phyloP scores from a whole-genome alignment of 371 early-diverging fungal genomes.

The Haplosporangium sp. region DNA sequence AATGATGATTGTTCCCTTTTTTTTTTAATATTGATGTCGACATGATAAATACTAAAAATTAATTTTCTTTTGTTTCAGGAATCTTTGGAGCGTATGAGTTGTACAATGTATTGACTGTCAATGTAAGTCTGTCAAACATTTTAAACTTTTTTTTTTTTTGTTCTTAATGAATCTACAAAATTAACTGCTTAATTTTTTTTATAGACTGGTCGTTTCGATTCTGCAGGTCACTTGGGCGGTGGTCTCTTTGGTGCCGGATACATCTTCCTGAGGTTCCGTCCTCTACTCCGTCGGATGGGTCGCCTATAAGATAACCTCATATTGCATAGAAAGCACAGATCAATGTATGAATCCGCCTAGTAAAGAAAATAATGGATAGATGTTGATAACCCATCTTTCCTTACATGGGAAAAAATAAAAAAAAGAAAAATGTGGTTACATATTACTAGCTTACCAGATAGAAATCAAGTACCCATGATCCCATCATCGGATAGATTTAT shows the following conservation, averaged over 20 bases:
- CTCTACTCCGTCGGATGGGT: conserved; percentile 36
- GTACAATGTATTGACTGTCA: conserved; percentile 39
- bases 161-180: no score
- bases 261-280: conserved; percentile 63
- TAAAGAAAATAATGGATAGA: no score
- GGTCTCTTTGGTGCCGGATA: conserved; percentile 67
- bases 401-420: no score
- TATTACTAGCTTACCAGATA: no score
- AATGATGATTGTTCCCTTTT: conserved; percentile 27
- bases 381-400: no score
- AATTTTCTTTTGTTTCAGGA: conserved; percentile 12
- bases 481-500: no score
- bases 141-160: neutral
- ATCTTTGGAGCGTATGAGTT: conserved; percentile 46
- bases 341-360: neutral
- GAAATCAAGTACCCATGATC: no score
- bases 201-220: conserved; percentile 61
- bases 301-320: neutral
- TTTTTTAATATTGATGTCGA: neutral
- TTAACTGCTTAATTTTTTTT: no score
- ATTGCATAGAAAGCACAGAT: neutral
- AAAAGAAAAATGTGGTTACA: no score
- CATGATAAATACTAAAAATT: neutral
- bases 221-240: conserved; percentile 71
- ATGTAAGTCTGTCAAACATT: conserved; percentile 20